phyloP scores from a whole-genome alignment of 164 flowering plant genomes.

The Vitis rupestris region DNA sequence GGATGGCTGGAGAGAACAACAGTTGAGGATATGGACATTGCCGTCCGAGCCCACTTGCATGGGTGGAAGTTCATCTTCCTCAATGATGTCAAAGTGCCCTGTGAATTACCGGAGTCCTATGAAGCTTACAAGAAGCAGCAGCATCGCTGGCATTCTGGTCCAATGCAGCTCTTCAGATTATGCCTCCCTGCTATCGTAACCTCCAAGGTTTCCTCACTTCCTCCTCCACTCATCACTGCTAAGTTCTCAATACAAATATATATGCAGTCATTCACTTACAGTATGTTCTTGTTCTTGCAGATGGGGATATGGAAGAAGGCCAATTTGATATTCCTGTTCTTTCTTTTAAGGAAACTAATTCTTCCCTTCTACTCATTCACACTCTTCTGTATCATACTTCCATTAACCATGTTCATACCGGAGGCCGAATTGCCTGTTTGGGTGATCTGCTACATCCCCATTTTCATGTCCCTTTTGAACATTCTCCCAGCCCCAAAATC shows the following conservation, averaged over 20 bases:
- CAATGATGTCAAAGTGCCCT: constrained; percentile 60
- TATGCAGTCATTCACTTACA: too few relatives aligned
- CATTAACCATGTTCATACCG: constrained; percentile 75
- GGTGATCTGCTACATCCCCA: constrained; percentile 71
- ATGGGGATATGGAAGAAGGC: constrained; percentile 64
- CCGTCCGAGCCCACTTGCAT: constrained; percentile 60
- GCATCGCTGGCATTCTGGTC: constrained; percentile 82
- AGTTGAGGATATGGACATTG: constrained; percentile 74
- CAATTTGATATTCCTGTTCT: constrained; percentile 71
- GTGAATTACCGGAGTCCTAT: constrained; percentile 76
- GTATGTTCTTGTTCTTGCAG: constrained; percentile 30
- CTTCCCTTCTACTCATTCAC: constrained; percentile 86
- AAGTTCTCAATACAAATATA: neutral
- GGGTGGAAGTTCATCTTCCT: constrained; percentile 68
- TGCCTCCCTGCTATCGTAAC: constrained; percentile 60
- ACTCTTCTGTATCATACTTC: constrained; percentile 65
- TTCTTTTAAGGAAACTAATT: constrained; percentile 64
- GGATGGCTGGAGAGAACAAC: constrained; percentile 88
- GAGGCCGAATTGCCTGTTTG: constrained; percentile 71
- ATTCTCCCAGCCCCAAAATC: constrained; percentile 69
- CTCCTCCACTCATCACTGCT: neutral
- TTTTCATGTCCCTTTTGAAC: constrained; percentile 60
- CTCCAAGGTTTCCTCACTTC: constrained; percentile 51
- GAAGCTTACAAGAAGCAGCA: constrained; percentile 79
- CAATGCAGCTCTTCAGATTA: constrained; percentile 74